phyloP scores from a whole-genome alignment of 768 basidiomycete genomes.

The Termitomyces sp. region DNA sequence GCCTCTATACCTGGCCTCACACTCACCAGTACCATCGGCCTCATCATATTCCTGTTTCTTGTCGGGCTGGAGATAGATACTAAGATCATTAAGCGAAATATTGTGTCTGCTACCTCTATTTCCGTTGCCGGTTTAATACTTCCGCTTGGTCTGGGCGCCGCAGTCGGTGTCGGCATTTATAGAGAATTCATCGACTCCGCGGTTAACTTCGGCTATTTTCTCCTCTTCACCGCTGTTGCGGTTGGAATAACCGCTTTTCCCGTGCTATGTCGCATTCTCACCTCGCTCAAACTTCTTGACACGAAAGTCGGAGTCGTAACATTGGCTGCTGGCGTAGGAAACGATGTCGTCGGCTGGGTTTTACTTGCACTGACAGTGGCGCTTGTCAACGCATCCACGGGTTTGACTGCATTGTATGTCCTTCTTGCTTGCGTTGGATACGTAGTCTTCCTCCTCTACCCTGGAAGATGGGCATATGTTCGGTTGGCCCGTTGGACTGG shows the following conservation, averaged over 20 bases:
- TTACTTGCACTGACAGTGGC: conserved; percentile 81
- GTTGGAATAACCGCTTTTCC: conserved; percentile 81
- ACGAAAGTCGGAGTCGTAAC: conserved; percentile 81
- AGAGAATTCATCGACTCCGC: conserved; percentile 49
- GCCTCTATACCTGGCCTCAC: conserved; percentile 51
- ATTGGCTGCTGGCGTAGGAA: conserved; percentile 78
- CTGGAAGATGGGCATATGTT: conserved; percentile 55
- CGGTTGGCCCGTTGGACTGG: conserved; percentile 68
- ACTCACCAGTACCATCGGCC: conserved; percentile 71
- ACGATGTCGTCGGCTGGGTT: conserved; percentile 77
- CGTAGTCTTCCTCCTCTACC: conserved; percentile 59
- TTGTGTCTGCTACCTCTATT: conserved; percentile 48
- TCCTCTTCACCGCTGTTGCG: conserved; percentile 82
- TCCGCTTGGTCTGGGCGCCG: conserved; percentile 79
- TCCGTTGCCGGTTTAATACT: conserved; percentile 65
- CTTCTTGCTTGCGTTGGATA: conserved; percentile 65
- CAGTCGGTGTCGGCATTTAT: conserved; percentile 69
- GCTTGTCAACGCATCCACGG: conserved; percentile 70
- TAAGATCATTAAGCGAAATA: conserved; percentile 59
- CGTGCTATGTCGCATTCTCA: conserved; percentile 79
- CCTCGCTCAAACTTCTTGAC: conserved; percentile 74
- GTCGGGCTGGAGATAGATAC: conserved; percentile 83
- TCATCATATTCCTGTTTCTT: conserved; percentile 76
- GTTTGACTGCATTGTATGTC: conserved; percentile 75
- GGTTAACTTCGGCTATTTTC: conserved; percentile 74